These are phyloP conservation scores for Epichloe typhina DNA, from an alignment of 2,329 filamentous ascomycete genomes.

Conservation along the genomic window DNA sequence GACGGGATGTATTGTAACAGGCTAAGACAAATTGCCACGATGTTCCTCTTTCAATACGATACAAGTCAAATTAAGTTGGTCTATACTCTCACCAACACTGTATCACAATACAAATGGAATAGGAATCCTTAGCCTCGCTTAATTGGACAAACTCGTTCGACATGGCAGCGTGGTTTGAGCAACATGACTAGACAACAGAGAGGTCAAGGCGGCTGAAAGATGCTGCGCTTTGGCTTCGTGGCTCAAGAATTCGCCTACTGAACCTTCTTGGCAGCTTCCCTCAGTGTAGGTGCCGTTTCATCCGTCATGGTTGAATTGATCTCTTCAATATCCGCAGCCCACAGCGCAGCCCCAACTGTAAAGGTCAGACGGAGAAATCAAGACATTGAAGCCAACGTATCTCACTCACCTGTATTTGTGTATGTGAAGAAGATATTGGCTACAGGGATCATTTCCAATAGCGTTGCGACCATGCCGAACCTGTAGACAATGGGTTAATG, in stretches of 20 bases:
- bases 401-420: slow-evolving; percentile 61
- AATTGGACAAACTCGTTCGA: neutral
- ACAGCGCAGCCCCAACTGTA: slow-evolving; percentile 76
- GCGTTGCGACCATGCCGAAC: slow-evolving; percentile 59
- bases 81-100: neutral
- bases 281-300: slow-evolving; percentile 36
- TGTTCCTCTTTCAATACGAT: neutral
- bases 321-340: slow-evolving; percentile 74
- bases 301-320: slow-evolving; percentile 35
- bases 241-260: slow-evolving; percentile 8
- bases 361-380: neutral
- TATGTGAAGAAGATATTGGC: slow-evolving; percentile 75
- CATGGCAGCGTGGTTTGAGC: neutral
- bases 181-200: neutral
- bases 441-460: slow-evolving; percentile 76
- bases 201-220: neutral
- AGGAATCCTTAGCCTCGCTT: neutral
- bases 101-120: neutral
- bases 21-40: neutral
- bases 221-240: neutral
- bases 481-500: slow-evolving; percentile 30
- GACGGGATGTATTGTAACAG: neutral
- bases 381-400: neutral
- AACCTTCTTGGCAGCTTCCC: slow-evolving; percentile 35
- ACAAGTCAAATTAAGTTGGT: neutral